Conservation (phyloP, 257 asterid genomes). For the Prunella vulgaris region DNA sequence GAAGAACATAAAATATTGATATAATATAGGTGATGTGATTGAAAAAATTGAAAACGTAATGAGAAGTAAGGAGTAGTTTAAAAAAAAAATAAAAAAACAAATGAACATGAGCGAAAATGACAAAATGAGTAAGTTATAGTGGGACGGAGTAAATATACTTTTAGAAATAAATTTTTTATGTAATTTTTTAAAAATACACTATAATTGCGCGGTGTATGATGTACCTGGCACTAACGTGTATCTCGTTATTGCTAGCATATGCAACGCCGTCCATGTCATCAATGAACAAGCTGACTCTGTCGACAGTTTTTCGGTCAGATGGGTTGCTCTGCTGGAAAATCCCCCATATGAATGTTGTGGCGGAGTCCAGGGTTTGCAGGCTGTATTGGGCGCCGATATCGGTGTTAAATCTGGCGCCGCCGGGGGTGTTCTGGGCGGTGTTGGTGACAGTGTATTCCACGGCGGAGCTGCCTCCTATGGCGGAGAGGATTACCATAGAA, state of each 20-base stretch:
- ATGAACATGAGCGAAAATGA: no score
- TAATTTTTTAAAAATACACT: no score
- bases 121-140: no score
- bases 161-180: no score
- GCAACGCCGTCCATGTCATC: constrained; percentile 62
- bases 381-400: constrained; percentile 40
- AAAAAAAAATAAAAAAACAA: no score
- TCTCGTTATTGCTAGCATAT: neutral
- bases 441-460: neutral
- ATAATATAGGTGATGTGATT: no score
- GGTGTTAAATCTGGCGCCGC: constrained; percentile 40
- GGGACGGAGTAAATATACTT: no score
- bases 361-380: neutral
- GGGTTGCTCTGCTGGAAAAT: constrained; percentile 38
- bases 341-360: constrained; percentile 38
- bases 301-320: constrained; percentile 29
- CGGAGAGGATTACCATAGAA: neutral
- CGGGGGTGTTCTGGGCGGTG: constrained; percentile 30
- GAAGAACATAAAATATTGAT: no score
- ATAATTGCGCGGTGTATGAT: no score
- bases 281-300: constrained; percentile 33
- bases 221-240: constrained; percentile 4
- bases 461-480: neutral
- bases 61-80: no score
- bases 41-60: no score